Base-by-base conservation (phyloP, 305 asterid species). In the Rubia occidens region DNA sequence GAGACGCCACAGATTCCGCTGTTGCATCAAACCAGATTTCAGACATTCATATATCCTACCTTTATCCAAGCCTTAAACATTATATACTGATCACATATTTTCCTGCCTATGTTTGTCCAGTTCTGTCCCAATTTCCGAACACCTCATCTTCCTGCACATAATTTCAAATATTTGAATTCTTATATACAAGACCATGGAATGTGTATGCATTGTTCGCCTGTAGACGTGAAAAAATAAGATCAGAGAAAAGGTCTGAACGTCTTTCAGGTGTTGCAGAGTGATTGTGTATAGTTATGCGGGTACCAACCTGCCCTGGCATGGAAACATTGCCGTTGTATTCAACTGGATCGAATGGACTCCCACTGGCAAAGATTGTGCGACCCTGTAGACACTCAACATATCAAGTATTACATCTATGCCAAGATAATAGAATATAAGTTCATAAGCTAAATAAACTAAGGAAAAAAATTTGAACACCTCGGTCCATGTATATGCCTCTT, bases 401-500 rank as follows among this genome's bases (percentile, higher is more conserved):
- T 17, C 8, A 69, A 51, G 26, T 32, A 37, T 20, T 69, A 6
- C 24, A 56, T 56, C 24, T 0, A 11, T 6, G 20, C 53, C 42
- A 69, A 8, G 43, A 10, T 37, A 2, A 49, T 2, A 11, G 1
- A 8, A 49, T 43, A 29, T 32, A 45, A 64, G 10, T 60, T 5
- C 39, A 40, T 24, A 11, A 39, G 26, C 29, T 60, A 20, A 32
- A 40, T 24, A 24, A 26, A 26, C 35, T 15, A 51, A 26, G n/a
- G 58, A 59, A 6, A 62, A 14, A 39, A 26, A 45, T 32, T 62
- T 56, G 44, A 76, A 75, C 81, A 94, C 99, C 96, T 87, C 83
- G 70, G 81, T 88, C 97, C 98, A 95, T 55, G 89, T 80, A 70
- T 91, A 95, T 72, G 99, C 99, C 80, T 95, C 98, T 78, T 95